phyloP scores from a whole-genome alignment of 768 basidiomycete genomes.

The Naematelia encephala region DNA sequence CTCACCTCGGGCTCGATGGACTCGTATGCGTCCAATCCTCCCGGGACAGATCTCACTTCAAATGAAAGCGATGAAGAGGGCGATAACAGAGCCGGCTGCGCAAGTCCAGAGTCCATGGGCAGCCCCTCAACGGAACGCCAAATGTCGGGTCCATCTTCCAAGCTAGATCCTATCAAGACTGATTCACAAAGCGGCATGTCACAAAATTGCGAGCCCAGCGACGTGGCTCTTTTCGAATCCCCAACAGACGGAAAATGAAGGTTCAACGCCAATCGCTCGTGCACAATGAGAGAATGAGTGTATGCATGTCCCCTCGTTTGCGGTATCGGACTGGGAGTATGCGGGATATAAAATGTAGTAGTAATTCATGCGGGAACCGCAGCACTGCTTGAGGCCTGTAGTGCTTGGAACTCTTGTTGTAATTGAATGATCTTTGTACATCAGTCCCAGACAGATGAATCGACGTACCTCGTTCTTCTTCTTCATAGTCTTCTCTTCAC shows the following conservation, averaged over 20 bases:
- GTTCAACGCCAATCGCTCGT: background rate
- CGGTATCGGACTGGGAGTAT: background rate
- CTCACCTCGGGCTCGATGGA: constrained; percentile 37
- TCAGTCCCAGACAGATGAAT: background rate
- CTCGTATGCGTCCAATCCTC: constrained; percentile 30
- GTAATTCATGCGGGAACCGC: background rate
- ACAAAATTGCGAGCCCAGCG: background rate
- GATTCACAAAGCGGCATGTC: background rate
- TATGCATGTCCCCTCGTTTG: background rate
- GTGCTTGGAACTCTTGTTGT: constrained; percentile 34
- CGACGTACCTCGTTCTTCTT: constrained; percentile 74
- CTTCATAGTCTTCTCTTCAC: constrained; percentile 69
- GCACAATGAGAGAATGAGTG: background rate
- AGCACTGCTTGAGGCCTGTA: background rate
- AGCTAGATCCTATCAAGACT: constrained; percentile 14
- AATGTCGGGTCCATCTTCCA: constrained; percentile 10
- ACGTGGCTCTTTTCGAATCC: background rate
- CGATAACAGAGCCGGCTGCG: background rate
- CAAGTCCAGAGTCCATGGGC: constrained; percentile 1
- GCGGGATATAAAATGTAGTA: background rate
- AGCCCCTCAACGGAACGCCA: background rate
- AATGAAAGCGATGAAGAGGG: constrained; percentile 1
- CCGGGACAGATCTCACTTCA: constrained; percentile 4
- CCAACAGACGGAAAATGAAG: background rate
- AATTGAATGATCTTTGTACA: constrained; percentile 31